Conservation (phyloP, 225 moss, liverwort and hornwort species). For the Marchantia paleacea region DNA sequence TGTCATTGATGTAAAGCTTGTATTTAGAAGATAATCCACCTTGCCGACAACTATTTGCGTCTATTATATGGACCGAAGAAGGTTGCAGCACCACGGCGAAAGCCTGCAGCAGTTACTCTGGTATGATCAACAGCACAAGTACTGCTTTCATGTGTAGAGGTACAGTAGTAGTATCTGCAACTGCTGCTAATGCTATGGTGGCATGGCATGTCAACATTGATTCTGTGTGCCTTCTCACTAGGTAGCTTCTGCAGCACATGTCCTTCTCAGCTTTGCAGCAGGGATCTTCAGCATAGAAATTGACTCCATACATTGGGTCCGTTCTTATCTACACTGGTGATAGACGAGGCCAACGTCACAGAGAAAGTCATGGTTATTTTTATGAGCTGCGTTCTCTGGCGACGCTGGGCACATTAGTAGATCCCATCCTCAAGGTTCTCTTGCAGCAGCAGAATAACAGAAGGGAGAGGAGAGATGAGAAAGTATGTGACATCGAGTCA, state of each 20-base stretch:
- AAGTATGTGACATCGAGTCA: background rate
- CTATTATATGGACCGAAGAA: background rate
- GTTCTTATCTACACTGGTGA: background rate
- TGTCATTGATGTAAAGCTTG: background rate
- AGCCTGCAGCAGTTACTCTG: background rate
- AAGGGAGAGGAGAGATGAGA: background rate
- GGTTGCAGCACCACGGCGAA: background rate
- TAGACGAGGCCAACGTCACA: background rate
- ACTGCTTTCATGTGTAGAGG: background rate
- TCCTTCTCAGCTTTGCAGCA: background rate
- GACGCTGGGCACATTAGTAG: background rate
- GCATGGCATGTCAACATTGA: background rate
- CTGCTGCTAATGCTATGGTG: background rate
- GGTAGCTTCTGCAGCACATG: background rate
- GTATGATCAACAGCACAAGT: background rate
- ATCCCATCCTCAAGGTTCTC: background rate
- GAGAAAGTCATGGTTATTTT: background rate
- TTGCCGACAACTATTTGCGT: background rate
- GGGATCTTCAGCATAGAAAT: background rate
- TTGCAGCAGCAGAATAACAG: background rate
- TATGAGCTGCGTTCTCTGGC: background rate
- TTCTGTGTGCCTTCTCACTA: conserved; percentile 1
- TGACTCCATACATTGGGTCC: background rate
- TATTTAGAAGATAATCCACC: background rate
- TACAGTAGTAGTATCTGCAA: background rate